Evolutionary conservation across 305 asterid species (phyloP).

Genomic region (Solanum aculeatissimum): DNA sequence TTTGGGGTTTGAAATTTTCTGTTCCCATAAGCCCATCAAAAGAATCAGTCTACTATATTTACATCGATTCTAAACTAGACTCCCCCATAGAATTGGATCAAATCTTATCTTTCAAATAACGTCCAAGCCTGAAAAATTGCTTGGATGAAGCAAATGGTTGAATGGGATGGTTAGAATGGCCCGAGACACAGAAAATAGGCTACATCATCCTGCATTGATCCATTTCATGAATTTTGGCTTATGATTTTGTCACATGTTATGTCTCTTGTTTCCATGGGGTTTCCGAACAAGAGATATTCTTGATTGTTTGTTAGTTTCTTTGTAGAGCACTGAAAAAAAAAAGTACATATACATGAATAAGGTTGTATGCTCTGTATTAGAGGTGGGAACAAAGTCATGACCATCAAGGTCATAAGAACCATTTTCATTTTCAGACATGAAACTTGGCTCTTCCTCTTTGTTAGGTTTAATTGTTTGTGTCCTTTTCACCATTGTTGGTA

Average conservation of each 20-base stretch:
- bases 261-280: constrained; percentile 5
- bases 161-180: neutral
- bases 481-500: constrained; percentile 14
- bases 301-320: neutral
- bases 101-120: neutral
- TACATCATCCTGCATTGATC: neutral
- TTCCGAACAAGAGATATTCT: neutral
- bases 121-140: neutral
- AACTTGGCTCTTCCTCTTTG: constrained; percentile 29
- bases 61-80: neutral
- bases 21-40: neutral
- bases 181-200: neutral
- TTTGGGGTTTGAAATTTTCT: neutral
- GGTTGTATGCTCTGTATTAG: constrained; percentile 6
- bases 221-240: neutral
- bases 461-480: neutral
- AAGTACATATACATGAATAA: neutral
- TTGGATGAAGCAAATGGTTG: neutral
- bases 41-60: neutral
- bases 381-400: constrained; percentile 41
- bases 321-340: neutral
- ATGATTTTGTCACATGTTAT: constrained; percentile 29
- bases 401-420: constrained; percentile 66
- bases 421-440: constrained; percentile 44
- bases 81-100: neutral